phyloP scores from a whole-genome alignment of 345 rosid species.

The Zanthoxylum bungeanum region DNA sequence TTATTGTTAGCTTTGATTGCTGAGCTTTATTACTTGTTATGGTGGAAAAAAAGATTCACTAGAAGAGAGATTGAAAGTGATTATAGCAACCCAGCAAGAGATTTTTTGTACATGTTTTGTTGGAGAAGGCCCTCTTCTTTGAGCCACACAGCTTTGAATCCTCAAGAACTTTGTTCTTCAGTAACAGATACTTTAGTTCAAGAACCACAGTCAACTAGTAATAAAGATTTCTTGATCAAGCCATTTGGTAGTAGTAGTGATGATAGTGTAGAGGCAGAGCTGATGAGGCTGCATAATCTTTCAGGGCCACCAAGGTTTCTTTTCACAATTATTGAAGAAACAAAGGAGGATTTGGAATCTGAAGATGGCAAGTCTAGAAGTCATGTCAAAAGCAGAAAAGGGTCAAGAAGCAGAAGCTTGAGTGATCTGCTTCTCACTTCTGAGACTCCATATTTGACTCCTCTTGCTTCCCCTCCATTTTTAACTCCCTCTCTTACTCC shows the following conservation, averaged over 20 bases:
- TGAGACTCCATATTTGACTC: slow-evolving; percentile 90
- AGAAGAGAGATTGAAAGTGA: slow-evolving; percentile 50
- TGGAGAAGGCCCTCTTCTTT: slow-evolving; percentile 49
- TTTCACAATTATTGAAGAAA: slow-evolving; percentile 87
- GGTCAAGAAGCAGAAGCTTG: slow-evolving; percentile 54
- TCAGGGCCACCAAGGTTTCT: slow-evolving; percentile 69
- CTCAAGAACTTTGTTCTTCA: slow-evolving; percentile 37
- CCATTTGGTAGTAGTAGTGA: slow-evolving; percentile 26
- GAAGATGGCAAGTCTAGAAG: slow-evolving; percentile 61
- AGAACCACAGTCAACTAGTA: no score
- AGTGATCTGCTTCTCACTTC: slow-evolving; percentile 63
- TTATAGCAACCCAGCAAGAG: slow-evolving; percentile 68
- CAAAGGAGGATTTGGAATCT: slow-evolving; percentile 83
- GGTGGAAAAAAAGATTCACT: slow-evolving; percentile 77
- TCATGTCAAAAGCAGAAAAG: slow-evolving; percentile 35
- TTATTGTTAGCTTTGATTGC: slow-evolving; percentile 75
- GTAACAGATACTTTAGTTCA: no score
- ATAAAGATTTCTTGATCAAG: slow-evolving; percentile 44
- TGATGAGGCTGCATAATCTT: slow-evolving; percentile 45
- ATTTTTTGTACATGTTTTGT: slow-evolving; percentile 75
- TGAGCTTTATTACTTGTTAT: slow-evolving; percentile 85
- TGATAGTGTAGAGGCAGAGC: slow-evolving; percentile 50
- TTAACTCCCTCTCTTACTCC: slow-evolving; percentile 92
- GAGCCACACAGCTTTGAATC: slow-evolving; percentile 37
- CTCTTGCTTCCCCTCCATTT: slow-evolving; percentile 82